A percentile compares a stretch with the other conserved stretches of the same genome.
Conservation (phyloP, 2,329 filamentous ascomycete species). For the Ceratocystis variospora region DNA sequence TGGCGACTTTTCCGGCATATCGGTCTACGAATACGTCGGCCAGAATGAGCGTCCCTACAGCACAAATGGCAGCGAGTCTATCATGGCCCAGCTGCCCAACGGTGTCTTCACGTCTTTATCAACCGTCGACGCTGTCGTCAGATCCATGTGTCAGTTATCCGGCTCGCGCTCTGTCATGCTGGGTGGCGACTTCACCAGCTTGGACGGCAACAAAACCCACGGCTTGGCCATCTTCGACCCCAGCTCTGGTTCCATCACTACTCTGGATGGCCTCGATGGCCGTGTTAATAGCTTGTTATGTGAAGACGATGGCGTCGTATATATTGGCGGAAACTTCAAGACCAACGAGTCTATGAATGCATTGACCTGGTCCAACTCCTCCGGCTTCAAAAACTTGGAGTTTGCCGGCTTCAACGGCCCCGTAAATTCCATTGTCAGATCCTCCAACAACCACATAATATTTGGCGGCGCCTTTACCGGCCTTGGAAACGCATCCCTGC, state of each 20-base stretch:
- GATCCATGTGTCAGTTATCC: slow-evolving; percentile 63
- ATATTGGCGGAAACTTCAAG: slow-evolving; percentile 77
- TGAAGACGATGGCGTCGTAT: slow-evolving; percentile 67
- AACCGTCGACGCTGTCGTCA: slow-evolving; percentile 69
- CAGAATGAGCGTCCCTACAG: slow-evolving; percentile 56
- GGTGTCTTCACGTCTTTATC: slow-evolving; percentile 64
- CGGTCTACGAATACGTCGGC: slow-evolving; percentile 71
- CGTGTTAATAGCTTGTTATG: slow-evolving; percentile 73
- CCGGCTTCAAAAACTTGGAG: slow-evolving; percentile 65
- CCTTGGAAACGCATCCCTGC: slow-evolving; percentile 59
- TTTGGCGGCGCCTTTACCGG: slow-evolving; percentile 87
- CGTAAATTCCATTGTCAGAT: slow-evolving; percentile 71
- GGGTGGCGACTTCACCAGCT: slow-evolving; percentile 88
- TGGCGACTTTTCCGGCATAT: slow-evolving; percentile 84
- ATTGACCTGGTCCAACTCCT: slow-evolving; percentile 57
- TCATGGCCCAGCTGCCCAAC: slow-evolving; percentile 73
- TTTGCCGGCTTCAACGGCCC: slow-evolving; percentile 93
- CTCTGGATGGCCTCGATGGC: slow-evolving; percentile 70
- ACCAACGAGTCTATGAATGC: slow-evolving; percentile 77
- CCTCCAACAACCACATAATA: slow-evolving; percentile 68
- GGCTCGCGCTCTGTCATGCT: slow-evolving; percentile 63
- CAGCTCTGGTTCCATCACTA: slow-evolving; percentile 51
- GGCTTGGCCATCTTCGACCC: slow-evolving; percentile 74
- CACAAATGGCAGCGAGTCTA: slow-evolving; percentile 65
- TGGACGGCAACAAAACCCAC: slow-evolving; percentile 61